Conservation (phyloP, 2,329 filamentous ascomycete species). For the Fusarium sarcochroum region DNA sequence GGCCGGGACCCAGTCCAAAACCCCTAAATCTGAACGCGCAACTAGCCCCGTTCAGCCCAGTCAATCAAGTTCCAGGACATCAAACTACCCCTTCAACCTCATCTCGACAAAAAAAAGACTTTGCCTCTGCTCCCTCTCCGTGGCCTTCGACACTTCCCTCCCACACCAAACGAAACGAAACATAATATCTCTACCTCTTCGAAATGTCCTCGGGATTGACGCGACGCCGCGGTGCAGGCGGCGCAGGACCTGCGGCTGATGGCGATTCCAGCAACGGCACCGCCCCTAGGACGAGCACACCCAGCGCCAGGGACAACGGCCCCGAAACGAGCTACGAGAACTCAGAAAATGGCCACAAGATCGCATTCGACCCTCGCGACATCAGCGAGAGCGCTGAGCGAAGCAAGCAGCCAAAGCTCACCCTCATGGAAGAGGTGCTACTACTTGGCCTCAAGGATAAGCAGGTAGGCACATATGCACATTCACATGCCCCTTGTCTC, state of each 20-base stretch:
- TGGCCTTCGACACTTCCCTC: slow-evolving; percentile 19
- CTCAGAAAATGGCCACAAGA: slow-evolving; percentile 97
- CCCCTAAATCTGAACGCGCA: slow-evolving; percentile 50
- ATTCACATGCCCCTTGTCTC: slow-evolving; percentile 30
- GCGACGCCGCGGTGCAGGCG: slow-evolving; percentile 78
- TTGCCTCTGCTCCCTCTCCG: slow-evolving; percentile 24
- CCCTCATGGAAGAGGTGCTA: slow-evolving; percentile 98
- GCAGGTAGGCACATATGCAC: slow-evolving; percentile 73
- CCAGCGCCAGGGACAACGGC: slow-evolving; percentile 66
- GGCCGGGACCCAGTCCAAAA: slow-evolving; percentile 38
- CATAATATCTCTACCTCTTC: slow-evolving; percentile 20
- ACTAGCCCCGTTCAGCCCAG: slow-evolving; percentile 47
- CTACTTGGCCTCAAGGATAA: slow-evolving; percentile 98
- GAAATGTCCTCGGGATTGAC: slow-evolving; percentile 67
- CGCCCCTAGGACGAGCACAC: slow-evolving; percentile 69
- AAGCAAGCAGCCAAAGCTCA: slow-evolving; percentile 98
- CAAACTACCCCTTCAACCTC: slow-evolving; percentile 47
- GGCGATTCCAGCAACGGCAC: slow-evolving; percentile 70
- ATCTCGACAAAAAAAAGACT: slow-evolving; percentile 40
- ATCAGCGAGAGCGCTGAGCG: slow-evolving; percentile 97
- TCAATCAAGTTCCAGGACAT: slow-evolving; percentile 45
- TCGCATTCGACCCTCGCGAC: slow-evolving; percentile 96
- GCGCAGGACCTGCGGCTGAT: slow-evolving; percentile 68
- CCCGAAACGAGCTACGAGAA: slow-evolving; percentile 90
- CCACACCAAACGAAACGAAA: slow-evolving; percentile 8